Base-by-base conservation (phyloP, 2,329 filamentous ascomycete species). In the Waltergamsia citrina region DNA sequence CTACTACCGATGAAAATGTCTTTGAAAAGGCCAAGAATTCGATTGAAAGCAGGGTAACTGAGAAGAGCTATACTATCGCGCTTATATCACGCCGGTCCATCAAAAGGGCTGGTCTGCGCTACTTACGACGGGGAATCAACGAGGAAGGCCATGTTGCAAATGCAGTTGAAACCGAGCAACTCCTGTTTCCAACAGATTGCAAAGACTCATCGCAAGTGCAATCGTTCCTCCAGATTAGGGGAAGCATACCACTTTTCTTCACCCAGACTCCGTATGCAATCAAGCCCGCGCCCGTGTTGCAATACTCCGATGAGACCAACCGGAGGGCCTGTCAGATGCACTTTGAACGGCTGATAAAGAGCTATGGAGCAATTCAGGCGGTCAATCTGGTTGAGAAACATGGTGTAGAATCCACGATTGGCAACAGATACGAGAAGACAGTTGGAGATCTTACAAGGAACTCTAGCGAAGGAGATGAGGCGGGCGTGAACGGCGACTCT, bases 211-310 rank as follows among this genome's bases (percentile, higher is more conserved):
- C 57, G 3, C 85, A 76, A 43, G 67, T 81, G 3, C 84, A 85
- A 53, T 94, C 87, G 0, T 93, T 94, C 46, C 63, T 93, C 4
- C 92, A 98, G 52, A 67, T 87, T 17, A 75, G 92, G 42, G 90
- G 88, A 6, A 95, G 88, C 16, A 94, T 96, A 42, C 92, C 92
- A 0, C 59, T 96, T 0, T 96, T 92, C 63, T 98, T 95, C 52
- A 93, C 88, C 0, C 92, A 98, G 50, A 86, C 84, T 0, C 88
- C 90, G 0, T 96, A 94, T 55, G 87, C 86, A 8, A 75, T 96
- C 44, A 95, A 94, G 51, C 92, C 92, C 0, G 70, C 83, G 9
- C 87, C 90, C 0, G 72, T 84, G 11, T 63, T 93, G 23, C 84
- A 87, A 52, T 87, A 94, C 44, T 93, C 86, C 0, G 64, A 73